Conservation (phyloP, 2,329 filamentous ascomycete genomes). For the Fusarium virguliforme region DNA sequence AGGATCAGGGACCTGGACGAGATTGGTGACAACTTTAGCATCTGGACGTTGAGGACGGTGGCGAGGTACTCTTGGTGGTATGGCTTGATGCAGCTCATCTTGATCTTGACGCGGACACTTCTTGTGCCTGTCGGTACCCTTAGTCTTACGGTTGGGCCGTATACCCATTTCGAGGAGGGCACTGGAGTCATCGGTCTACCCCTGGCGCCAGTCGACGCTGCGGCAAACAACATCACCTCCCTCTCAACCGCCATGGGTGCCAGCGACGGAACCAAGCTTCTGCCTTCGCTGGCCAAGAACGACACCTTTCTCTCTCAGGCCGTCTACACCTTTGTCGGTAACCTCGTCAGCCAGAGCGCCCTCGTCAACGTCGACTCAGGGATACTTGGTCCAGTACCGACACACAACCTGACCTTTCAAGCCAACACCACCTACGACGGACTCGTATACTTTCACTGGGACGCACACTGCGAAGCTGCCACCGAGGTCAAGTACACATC, state of each 20-base stretch:
- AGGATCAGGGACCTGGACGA: constrained; percentile 38
- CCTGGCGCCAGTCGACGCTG: constrained; percentile 19
- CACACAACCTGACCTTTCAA: constrained; percentile 39
- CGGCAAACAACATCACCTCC: constrained; percentile 25
- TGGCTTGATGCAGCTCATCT: constrained; percentile 39
- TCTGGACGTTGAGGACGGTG: constrained; percentile 34
- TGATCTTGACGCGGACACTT: constrained; percentile 37
- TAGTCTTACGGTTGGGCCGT: constrained; percentile 38
- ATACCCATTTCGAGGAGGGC: constrained; percentile 23
- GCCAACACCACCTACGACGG: constrained; percentile 43
- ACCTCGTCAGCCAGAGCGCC: constrained; percentile 39
- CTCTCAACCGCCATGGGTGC: constrained; percentile 37
- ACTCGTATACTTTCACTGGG: constrained; percentile 42
- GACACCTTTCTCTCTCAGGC: constrained; percentile 38
- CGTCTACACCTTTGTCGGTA: constrained; percentile 43
- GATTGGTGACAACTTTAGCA: constrained; percentile 40
- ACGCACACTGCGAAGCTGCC: constrained; percentile 39
- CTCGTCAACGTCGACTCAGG: constrained; percentile 44
- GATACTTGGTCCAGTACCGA: constrained; percentile 37
- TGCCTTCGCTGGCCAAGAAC: constrained; percentile 32
- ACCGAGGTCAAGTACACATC: constrained; percentile 40
- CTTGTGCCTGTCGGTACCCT: constrained; percentile 41
- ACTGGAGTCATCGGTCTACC: constrained; percentile 41
- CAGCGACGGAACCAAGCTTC: neutral
- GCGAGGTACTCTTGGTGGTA: constrained; percentile 47